Base-by-base conservation (phyloP, 2,329 filamentous ascomycete genomes). In the Fusarium redolens region DNA sequence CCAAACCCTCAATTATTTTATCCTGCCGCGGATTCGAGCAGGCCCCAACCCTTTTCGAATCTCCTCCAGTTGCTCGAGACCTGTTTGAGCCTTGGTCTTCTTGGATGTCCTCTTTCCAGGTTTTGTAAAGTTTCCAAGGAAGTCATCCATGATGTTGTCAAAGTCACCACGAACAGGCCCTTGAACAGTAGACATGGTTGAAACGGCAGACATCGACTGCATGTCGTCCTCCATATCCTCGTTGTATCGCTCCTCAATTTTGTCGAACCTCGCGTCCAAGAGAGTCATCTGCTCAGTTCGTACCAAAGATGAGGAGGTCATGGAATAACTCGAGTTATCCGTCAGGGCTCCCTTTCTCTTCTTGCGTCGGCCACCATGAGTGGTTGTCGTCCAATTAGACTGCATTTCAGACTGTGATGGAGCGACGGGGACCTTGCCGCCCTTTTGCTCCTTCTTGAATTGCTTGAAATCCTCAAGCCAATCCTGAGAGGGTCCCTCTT, bases 281-380 rank as follows among this genome's bases (percentile, higher is more conserved):
- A 97, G 88, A 1, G 91, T 91, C 68, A 97, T 89, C 45, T 95
- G 94, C 78, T 98, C 96, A 3, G 95, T 99, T 61, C 96, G 91
- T 57, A 94, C 91, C 22, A 97, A 86, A 0, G 94, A 92, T 0
- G 95, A 97, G 2, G 93, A 97, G 0, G 93, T 95, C 95, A 97
- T 97, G 58, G 93, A 96, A 83, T 96, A 97, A 65, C 89, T 91
- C 2, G 95, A 96, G 1, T 93, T 92, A 73, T 93, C 94, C 7
- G 96, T 98, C 81, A 97, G 84, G 5, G 96, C 96, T 50, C 95
- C 96, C 86, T 97, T 98, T 79, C 96, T 91, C 89, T 97, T 98
- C 91, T 98, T 98, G 69, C 88, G 89, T 58, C 93, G 90, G 17
- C 94, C 94, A 40, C 93, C 94, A 69, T 92, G 92, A 3, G 93